Evolutionary conservation across 345 rosid genomes (phyloP).

Genomic region (Cardamine resedifolia): DNA sequence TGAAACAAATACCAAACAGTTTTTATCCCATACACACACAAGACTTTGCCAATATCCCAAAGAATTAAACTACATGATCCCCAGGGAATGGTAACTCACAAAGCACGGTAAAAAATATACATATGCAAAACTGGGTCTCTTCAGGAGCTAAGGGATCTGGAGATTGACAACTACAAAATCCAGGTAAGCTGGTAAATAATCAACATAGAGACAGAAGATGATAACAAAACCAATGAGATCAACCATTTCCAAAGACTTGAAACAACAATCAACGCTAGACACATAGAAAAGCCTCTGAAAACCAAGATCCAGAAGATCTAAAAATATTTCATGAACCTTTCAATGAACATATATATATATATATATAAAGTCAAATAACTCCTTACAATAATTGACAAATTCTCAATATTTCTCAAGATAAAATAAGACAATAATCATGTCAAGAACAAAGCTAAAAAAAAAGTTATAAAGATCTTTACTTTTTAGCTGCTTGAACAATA

Average conservation of each 20-base stretch:
- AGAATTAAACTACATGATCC: not conserved
- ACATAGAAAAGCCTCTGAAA: conserved; percentile 5
- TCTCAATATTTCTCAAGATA: not conserved
- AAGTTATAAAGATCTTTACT: conserved; percentile 6
- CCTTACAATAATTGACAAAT: not conserved
- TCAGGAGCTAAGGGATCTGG: not conserved
- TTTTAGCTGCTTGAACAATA: not conserved
- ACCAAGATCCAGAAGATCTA: conserved; percentile 19
- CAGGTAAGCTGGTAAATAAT: not conserved
- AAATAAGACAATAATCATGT: conserved; percentile 5
- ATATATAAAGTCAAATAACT: not conserved
- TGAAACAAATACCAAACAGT: not conserved
- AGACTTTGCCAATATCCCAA: not conserved
- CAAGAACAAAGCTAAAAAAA: conserved; percentile 1
- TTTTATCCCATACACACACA: not conserved
- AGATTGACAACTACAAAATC: not conserved
- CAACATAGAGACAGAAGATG: conserved; percentile 1
- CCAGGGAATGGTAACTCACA: not conserved
- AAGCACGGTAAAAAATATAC: not conserved
- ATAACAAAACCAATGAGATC: conserved; percentile 8
- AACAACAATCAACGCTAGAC: not conserved
- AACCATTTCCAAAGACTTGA: conserved; percentile 10
- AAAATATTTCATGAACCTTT: not conserved
- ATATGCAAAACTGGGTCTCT: not conserved
- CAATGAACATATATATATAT: not conserved